Percentiles rank a stretch among this genome's conserved stretches.
These are phyloP conservation scores for Magnaporthales sp. DNA, from an alignment of 2,329 filamentous ascomycete genomes.

Conservation along the genomic window DNA sequence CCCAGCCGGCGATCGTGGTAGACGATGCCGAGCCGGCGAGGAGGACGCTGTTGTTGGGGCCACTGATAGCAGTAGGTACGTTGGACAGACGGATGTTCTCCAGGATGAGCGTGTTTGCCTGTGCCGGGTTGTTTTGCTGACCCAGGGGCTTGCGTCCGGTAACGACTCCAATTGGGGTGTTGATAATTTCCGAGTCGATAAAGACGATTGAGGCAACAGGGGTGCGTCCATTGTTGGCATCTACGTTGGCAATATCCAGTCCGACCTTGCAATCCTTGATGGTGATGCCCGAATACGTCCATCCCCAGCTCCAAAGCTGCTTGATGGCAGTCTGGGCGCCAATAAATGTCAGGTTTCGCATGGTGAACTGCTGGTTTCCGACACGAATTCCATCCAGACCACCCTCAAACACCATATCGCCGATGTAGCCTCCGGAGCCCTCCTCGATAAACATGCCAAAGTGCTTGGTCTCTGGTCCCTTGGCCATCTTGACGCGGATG, in stretches of 20 bases:
- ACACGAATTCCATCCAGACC: constrained; percentile 49
- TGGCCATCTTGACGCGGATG: constrained; percentile 44
- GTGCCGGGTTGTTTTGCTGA: constrained; percentile 19
- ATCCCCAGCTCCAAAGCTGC: constrained; percentile 71
- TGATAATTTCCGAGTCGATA: constrained; percentile 62
- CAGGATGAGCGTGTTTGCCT: constrained; percentile 36
- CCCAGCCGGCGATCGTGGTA: constrained; percentile 51
- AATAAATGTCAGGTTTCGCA: constrained; percentile 58
- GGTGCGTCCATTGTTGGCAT: constrained; percentile 35
- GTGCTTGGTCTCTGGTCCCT: constrained; percentile 35
- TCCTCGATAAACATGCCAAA: constrained; percentile 55
- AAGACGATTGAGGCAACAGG: constrained; percentile 68
- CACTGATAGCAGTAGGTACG: constrained; percentile 32
- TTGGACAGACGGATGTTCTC: constrained; percentile 37
- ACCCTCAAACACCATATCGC: constrained; percentile 62
- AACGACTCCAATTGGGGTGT: constrained; percentile 65
- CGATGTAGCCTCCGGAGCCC: constrained; percentile 58
- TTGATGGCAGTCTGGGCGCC: constrained; percentile 57
- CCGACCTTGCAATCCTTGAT: constrained; percentile 58
- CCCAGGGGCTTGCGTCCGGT: constrained; percentile 39
- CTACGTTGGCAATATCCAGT: constrained; percentile 51
- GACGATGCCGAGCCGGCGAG: constrained; percentile 44
- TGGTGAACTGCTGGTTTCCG: constrained; percentile 65
- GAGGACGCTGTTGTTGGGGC: constrained; percentile 36
- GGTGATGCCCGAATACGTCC: constrained; percentile 59